These are phyloP conservation scores for Aschersonia sp. DNA, from an alignment of 2,329 filamentous ascomycete species.

Conservation along the genomic window DNA sequence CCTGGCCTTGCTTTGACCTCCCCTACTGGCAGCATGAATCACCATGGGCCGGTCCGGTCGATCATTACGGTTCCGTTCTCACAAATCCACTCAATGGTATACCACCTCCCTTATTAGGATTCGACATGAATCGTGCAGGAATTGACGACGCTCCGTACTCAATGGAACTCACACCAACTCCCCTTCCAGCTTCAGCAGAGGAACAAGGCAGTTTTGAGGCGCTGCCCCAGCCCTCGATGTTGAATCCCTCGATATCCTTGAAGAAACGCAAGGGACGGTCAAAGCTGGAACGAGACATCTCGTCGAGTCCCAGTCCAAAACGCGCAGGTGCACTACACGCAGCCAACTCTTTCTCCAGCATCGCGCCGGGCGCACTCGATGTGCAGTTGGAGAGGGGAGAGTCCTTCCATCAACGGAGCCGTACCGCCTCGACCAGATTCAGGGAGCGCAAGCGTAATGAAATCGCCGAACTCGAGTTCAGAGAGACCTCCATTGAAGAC, in stretches of 20 bases:
- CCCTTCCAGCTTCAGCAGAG: neutral
- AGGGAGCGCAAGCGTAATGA: slow-evolving; percentile 9
- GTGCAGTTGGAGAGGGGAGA: neutral
- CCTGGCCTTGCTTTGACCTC: neutral
- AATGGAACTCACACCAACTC: neutral
- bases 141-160: neutral
- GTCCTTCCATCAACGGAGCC: slow-evolving; percentile 8
- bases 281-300: too few relatives aligned
- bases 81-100: neutral
- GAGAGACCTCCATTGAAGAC: slow-evolving; percentile 8
- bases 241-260: too few relatives aligned
- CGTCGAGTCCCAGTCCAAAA: too few relatives aligned
- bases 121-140: neutral
- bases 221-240: too few relatives aligned
- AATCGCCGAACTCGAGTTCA: slow-evolving; percentile 4
- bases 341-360: too few relatives aligned
- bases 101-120: neutral
- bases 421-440: slow-evolving; percentile 12
- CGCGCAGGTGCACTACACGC: too few relatives aligned
- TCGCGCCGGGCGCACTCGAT: neutral
- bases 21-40: neutral
- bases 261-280: too few relatives aligned
- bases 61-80: neutral
- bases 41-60: neutral
- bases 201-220: too few relatives aligned